A percentile compares a stretch with the other conserved stretches of the same genome.
phyloP scores from a whole-genome alignment of 768 basidiomycete genomes.

The Kwoniella bestiolae region DNA sequence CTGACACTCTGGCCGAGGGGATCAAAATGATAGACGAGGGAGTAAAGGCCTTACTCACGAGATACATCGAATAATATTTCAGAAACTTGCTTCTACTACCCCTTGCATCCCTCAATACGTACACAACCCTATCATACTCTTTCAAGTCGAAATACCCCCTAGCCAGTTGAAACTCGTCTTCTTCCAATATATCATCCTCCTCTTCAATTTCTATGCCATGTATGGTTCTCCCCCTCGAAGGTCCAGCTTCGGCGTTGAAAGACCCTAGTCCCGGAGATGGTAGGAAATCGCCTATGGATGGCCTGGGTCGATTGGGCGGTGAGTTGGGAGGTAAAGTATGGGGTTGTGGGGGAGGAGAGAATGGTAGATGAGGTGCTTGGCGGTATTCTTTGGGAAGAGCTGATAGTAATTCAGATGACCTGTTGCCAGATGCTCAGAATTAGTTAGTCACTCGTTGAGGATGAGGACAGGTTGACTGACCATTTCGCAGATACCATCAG shows the following conservation, averaged over 20 bases:
- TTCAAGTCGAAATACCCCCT: conserved; percentile 73
- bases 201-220: conserved; percentile 51
- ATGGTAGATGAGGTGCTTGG: conserved; percentile 40
- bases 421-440: conserved; percentile 6
- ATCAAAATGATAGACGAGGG: neutral
- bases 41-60: conserved; percentile 65
- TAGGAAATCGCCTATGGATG: conserved; percentile 43
- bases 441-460: neutral
- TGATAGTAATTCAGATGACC: conserved; percentile 46
- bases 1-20: neutral
- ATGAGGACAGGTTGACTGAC: conserved; percentile 16
- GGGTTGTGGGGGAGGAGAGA: conserved; percentile 45
- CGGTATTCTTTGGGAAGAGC: conserved; percentile 42
- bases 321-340: conserved; percentile 23
- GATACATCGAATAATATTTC: conserved; percentile 75
- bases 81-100: conserved; percentile 78
- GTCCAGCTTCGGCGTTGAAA: conserved; percentile 39
- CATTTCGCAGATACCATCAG: conserved; percentile 48
- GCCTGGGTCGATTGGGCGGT: conserved; percentile 23
- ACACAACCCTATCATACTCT: conserved; percentile 75
- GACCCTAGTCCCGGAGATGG: conserved; percentile 46
- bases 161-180: conserved; percentile 67
- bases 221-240: conserved; percentile 40
- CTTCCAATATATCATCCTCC: conserved; percentile 68
- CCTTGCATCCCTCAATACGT: conserved; percentile 68